Conservation (phyloP, 805 yeast genomes). For the Zygosaccharomyces rouxii region DNA sequence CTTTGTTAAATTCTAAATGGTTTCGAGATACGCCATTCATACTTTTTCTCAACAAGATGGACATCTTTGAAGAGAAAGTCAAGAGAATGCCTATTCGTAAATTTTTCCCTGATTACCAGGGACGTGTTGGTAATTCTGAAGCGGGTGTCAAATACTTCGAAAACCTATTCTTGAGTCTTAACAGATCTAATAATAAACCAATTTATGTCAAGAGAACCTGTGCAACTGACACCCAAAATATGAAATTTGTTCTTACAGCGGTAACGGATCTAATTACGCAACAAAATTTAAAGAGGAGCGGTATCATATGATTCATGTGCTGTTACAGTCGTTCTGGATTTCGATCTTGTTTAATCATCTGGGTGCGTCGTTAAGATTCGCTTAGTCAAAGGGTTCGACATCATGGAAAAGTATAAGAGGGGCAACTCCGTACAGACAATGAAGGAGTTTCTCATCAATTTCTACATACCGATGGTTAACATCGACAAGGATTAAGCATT, state of each 20-base stretch:
- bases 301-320: conserved; percentile 46
- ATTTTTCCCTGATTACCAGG: conserved; percentile 75
- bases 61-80: conserved; percentile 70
- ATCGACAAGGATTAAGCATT: not conserved
- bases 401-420: conserved; percentile 5
- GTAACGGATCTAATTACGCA: conserved; percentile 89
- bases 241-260: conserved; percentile 87
- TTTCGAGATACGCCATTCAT: conserved; percentile 83
- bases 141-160: conserved; percentile 72
- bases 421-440: not conserved
- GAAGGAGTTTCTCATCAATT: not conserved
- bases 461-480: too few species aligned
- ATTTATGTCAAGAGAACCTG: conserved; percentile 90
- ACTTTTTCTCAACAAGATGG: conserved; percentile 83
- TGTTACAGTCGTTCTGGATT: not conserved
- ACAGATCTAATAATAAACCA: conserved; percentile 60
- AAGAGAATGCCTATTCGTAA: conserved; percentile 57
- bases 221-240: conserved; percentile 87
- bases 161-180: conserved; percentile 55
- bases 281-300: conserved; percentile 73
- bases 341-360: not conserved
- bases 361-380: not conserved
- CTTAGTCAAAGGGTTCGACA: not conserved
- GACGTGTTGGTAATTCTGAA: conserved; percentile 57
- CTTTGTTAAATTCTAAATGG: conserved; percentile 82